Evolutionary conservation across 2,329 filamentous ascomycete species (phyloP).

Genomic region (Salinomyces thailandicus): DNA sequence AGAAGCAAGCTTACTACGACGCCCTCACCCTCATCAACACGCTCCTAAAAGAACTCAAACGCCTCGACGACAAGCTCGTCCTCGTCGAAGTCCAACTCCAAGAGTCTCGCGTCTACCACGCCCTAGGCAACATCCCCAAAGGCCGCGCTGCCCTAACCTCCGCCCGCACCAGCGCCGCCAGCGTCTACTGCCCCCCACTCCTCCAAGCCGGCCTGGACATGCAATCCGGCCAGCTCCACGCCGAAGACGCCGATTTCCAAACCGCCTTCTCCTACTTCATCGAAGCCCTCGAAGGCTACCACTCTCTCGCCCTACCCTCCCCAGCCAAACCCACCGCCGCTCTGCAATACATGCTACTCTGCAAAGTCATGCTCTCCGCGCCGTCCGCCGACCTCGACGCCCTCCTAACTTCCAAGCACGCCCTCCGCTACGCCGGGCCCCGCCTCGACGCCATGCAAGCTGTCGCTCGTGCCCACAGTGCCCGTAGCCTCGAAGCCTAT

Average conservation of each 20-base stretch:
- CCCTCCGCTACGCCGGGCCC: conserved; percentile 88
- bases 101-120: conserved; percentile 94
- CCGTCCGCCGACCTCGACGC: conserved; percentile 83
- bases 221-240: conserved; percentile 98
- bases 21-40: conserved; percentile 93
- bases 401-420: conserved; percentile 91
- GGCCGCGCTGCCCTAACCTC: conserved; percentile 89
- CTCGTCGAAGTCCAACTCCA: conserved; percentile 95
- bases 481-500: conserved; percentile 93
- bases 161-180: conserved; percentile 87
- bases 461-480: conserved; percentile 86
- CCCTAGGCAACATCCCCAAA: conserved; percentile 91
- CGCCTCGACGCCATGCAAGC: conserved; percentile 99
- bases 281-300: conserved; percentile 94
- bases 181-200: conserved; percentile 90
- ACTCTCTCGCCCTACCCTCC: conserved; percentile 79
- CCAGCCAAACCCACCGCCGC: conserved; percentile 90
- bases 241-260: conserved; percentile 98
- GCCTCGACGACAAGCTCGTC: conserved; percentile 95
- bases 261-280: conserved; percentile 99
- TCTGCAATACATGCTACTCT: conserved; percentile 97
- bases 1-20: conserved; percentile 95
- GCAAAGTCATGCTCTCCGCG: conserved; percentile 99
- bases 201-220: conserved; percentile 95
- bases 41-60: conserved; percentile 91